phyloP scores from a whole-genome alignment of 192 early-diverging fungal species.

The Piromyces finnis region DNA sequence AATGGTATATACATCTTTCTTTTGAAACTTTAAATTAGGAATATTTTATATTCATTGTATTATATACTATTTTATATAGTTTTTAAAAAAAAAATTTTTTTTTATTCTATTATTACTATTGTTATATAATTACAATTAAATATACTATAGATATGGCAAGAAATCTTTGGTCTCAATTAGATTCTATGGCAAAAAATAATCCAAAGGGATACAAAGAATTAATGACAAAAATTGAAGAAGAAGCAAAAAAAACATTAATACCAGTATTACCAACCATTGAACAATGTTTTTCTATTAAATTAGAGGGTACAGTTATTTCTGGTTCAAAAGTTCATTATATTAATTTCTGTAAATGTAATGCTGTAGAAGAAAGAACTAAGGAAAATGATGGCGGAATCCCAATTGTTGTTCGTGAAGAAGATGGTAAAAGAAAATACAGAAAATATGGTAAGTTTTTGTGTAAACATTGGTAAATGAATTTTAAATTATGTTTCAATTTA shows the following conservation, averaged over 20 bases:
- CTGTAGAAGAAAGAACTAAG: background rate
- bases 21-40: no score
- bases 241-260: background rate
- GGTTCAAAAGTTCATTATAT: background rate
- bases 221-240: background rate
- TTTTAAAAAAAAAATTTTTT: no score
- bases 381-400: background rate
- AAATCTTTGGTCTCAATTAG: background rate
- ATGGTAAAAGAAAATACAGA: background rate
- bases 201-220: background rate
- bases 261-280: background rate
- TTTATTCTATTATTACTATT: no score
- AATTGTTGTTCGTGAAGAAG: background rate
- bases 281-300: background rate
- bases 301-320: background rate
- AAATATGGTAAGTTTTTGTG: background rate
- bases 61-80: no score
- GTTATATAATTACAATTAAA: no score
- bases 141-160: background rate
- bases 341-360: background rate
- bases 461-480: no score
- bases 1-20: no score
- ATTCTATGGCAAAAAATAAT: background rate
- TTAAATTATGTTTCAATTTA: no score
- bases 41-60: no score